These are phyloP conservation scores for Russula sp. DNA, from an alignment of 768 basidiomycete genomes.

Conservation along the genomic window DNA sequence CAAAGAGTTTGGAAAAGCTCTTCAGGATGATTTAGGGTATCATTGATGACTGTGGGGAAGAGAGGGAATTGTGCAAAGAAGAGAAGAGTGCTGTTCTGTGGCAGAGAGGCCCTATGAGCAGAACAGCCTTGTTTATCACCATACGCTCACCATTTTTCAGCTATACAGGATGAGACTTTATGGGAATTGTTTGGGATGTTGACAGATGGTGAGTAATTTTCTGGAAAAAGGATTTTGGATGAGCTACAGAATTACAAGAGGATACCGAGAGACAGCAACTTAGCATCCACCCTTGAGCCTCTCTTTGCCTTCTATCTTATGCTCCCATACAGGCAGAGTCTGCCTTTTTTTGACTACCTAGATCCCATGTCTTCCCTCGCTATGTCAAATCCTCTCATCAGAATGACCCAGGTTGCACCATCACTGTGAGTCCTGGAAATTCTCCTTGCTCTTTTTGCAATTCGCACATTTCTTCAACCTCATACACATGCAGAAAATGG, in stretches of 20 bases:
- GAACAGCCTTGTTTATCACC: neutral
- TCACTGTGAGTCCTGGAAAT: slow-evolving; percentile 84
- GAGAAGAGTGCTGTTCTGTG: slow-evolving; percentile 40
- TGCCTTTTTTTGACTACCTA: slow-evolving; percentile 70
- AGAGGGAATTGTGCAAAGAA: slow-evolving; percentile 42
- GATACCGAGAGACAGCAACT: slow-evolving; percentile 57
- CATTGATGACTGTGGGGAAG: slow-evolving; percentile 48
- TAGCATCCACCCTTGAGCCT: slow-evolving; percentile 39
- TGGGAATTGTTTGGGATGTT: slow-evolving; percentile 48
- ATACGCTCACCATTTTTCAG: slow-evolving; percentile 33
- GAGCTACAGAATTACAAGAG: slow-evolving; percentile 52
- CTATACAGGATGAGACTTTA: slow-evolving; percentile 52
- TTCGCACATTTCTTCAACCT: slow-evolving; percentile 85
- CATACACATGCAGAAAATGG: slow-evolving; percentile 80
- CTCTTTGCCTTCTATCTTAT: slow-evolving; percentile 60
- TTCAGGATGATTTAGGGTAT: slow-evolving; percentile 57
- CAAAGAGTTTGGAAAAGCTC: slow-evolving; percentile 59
- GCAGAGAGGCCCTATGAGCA: slow-evolving; percentile 52
- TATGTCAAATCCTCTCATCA: slow-evolving; percentile 94
- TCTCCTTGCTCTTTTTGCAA: slow-evolving; percentile 79
- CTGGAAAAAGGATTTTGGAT: neutral
- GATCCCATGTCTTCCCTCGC: slow-evolving; percentile 77
- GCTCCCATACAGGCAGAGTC: slow-evolving; percentile 54
- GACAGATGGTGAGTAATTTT: slow-evolving; percentile 46
- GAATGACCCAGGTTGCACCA: slow-evolving; percentile 91